phyloP scores from a whole-genome alignment of 169 alveolate genomes.

The Blepharisma undulans region DNA sequence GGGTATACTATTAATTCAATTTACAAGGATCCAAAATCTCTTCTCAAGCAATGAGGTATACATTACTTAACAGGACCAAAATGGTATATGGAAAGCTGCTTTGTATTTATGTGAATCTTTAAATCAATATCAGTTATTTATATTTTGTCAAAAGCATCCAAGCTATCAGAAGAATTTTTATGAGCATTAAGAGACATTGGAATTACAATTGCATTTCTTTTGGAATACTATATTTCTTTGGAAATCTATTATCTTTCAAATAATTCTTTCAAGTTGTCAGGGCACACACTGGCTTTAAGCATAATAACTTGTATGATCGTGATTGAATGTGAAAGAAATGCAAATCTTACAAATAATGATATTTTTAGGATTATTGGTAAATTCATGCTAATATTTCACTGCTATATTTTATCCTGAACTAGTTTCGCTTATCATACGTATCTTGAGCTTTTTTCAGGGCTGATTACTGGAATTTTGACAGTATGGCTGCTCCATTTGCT shows the following conservation, averaged over 20 bases:
- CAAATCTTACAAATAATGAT: not conserved
- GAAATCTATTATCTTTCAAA: not conserved
- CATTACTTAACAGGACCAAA: not conserved
- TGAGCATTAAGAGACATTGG: not conserved
- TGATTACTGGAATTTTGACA: not conserved
- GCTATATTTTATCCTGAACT: not conserved
- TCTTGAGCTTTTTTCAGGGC: not conserved
- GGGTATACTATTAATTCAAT: not conserved
- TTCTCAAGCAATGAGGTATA: not conserved
- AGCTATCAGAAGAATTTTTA: not conserved
- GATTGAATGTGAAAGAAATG: not conserved
- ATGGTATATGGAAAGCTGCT: not conserved
- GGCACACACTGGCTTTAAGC: not conserved
- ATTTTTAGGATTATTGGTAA: not conserved
- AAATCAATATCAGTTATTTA: not conserved
- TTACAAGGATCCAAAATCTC: not conserved
- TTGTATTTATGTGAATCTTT: not conserved
- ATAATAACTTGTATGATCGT: not conserved
- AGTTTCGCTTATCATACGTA: not conserved
- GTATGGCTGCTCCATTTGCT: not conserved
- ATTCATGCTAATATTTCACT: not conserved
- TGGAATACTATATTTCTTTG: not conserved
- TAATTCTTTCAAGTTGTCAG: not conserved
- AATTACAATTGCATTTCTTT: not conserved
- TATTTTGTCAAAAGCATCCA: not conserved